Evolutionary conservation across 225 moss, liverwort and hornwort genomes (phyloP).

Genomic region (Climacium dendroides): DNA sequence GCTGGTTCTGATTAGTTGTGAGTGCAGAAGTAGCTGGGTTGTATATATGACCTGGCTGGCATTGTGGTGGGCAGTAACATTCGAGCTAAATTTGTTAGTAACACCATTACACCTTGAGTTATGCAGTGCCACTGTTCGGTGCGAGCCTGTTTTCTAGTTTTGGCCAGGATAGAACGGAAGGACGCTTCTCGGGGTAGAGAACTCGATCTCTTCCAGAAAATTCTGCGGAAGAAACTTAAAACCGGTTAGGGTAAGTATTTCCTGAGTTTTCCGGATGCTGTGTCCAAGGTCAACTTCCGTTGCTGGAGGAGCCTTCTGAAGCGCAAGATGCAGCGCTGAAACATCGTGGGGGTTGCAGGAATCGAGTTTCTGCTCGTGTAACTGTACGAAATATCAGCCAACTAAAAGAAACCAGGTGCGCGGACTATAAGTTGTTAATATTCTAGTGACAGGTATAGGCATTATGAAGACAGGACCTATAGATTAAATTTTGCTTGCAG

Average conservation of each 20-base stretch:
- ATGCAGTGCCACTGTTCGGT: not conserved
- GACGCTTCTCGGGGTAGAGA: not conserved
- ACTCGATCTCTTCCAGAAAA: not conserved
- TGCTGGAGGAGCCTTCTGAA: not conserved
- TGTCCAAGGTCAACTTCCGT: not conserved
- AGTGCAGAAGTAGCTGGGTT: not conserved
- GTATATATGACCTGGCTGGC: not conserved
- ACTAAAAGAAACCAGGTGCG: not conserved
- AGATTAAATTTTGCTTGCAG: not conserved
- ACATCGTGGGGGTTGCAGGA: not conserved
- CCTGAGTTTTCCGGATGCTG: not conserved
- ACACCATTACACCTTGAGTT: not conserved
- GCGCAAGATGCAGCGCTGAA: not conserved
- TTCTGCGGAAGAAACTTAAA: not conserved
- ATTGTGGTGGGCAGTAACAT: not conserved
- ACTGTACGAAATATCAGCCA: not conserved
- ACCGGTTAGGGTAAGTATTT: not conserved
- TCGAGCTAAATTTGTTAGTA: not conserved
- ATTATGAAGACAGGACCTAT: not conserved
- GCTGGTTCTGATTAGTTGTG: not conserved
- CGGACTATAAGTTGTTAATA: not conserved
- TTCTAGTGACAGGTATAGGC: not conserved
- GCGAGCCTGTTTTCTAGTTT: conserved; percentile 1
- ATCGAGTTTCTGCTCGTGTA: not conserved
- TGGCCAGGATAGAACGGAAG: not conserved